phyloP scores from a whole-genome alignment of 768 basidiomycete species.

The Hypholoma sublateritium region DNA sequence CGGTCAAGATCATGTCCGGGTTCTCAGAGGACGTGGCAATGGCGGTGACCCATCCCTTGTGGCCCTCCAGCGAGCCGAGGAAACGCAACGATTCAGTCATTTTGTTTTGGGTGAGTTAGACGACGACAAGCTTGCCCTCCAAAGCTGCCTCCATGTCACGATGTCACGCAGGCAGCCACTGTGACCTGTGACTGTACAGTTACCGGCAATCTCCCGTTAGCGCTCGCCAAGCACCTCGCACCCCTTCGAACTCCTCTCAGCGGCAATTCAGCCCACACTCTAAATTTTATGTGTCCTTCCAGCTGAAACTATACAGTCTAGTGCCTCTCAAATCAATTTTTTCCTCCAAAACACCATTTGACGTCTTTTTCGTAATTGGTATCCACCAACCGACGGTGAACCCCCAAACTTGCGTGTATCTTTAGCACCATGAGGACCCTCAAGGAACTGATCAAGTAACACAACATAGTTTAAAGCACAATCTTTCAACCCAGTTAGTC shows the following conservation, averaged over 20 bases:
- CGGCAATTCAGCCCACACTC: too few relatives aligned
- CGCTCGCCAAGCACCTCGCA: background rate
- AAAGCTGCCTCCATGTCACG: slow-evolving; percentile 19
- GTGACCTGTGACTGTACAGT: slow-evolving; percentile 62
- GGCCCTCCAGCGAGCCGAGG: slow-evolving; percentile 89
- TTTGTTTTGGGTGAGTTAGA: slow-evolving; percentile 32
- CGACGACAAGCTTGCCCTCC: slow-evolving; percentile 28
- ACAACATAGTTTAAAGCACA: too few relatives aligned
- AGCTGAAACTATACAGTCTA: too few relatives aligned
- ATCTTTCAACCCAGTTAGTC: too few relatives aligned
- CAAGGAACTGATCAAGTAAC: too few relatives aligned
- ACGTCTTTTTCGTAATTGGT: too few relatives aligned
- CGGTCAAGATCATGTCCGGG: slow-evolving; percentile 98
- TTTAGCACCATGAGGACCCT: too few relatives aligned
- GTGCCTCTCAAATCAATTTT: too few relatives aligned
- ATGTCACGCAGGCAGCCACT: slow-evolving; percentile 57
- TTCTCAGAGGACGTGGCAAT: slow-evolving; percentile 98
- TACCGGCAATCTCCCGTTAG: slow-evolving; percentile 20
- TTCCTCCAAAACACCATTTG: too few relatives aligned
- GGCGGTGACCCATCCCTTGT: slow-evolving; percentile 98
- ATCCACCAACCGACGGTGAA: too few relatives aligned
- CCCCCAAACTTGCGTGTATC: background rate
- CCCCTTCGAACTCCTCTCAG: too few relatives aligned
- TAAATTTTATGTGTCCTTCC: too few relatives aligned
- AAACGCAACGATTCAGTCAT: slow-evolving; percentile 89